A percentile compares a stretch with the other conserved stretches of the same genome.
Evolutionary conservation across 352 stramenopile species (phyloP).

Genomic region (Phytophthora tentaculata): DNA sequence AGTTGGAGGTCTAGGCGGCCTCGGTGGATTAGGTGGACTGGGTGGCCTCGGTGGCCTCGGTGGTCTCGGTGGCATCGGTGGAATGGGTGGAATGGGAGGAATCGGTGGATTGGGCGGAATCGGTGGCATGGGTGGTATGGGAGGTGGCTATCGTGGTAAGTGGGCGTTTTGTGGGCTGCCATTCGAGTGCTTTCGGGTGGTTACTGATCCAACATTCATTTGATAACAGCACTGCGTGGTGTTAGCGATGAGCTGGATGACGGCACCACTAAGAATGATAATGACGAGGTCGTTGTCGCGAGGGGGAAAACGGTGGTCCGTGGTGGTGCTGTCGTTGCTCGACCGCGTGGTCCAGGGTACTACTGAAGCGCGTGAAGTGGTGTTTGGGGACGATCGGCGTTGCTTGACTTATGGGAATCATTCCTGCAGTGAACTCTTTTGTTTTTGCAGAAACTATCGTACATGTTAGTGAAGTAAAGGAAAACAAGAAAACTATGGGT

Average conservation of each 20-base stretch:
- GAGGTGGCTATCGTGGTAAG: conserved; percentile 20
- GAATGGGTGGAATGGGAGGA: conserved; percentile 15
- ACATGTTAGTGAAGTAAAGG: no score
- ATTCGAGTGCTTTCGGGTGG: not conserved
- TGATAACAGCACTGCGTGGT: conserved; percentile 27
- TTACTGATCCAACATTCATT: conserved; percentile 6
- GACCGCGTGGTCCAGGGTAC: conserved; percentile 9
- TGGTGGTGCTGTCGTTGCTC: conserved; percentile 32
- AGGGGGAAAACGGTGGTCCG: conserved; percentile 18
- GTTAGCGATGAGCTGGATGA: conserved; percentile 14
- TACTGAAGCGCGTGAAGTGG: no score
- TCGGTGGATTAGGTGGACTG: conserved; percentile 3
- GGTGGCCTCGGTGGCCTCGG: not conserved
- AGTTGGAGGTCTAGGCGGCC: not conserved
- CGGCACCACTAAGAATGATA: not conserved
- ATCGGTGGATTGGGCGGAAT: not conserved
- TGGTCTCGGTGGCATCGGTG: not conserved
- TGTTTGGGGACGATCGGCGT: no score
- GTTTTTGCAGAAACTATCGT: no score
- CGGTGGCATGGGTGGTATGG: conserved; percentile 3
- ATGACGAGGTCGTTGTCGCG: conserved; percentile 33
- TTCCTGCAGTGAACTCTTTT: no score
- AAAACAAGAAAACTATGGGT: no score
- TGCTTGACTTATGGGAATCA: no score
- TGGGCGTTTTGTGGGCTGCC: not conserved